Conservation (phyloP, 2,329 filamentous ascomycete genomes). For the Aspergillus latus region DNA sequence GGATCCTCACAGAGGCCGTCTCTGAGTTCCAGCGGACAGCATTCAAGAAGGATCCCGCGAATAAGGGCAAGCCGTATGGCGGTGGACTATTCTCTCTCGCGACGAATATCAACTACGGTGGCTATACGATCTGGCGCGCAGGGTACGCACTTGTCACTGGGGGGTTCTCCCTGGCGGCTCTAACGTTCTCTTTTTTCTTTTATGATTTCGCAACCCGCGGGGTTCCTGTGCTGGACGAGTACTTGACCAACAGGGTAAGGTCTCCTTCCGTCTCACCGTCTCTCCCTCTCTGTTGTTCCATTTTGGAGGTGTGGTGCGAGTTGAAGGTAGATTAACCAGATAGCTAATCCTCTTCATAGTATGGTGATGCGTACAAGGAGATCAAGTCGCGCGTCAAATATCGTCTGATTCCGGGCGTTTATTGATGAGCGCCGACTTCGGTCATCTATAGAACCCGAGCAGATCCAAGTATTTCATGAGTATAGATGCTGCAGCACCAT, state of each 20-base stretch:
- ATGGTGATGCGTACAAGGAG: background rate
- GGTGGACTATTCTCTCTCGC: conserved; percentile 52
- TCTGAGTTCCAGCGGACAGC: conserved; percentile 58
- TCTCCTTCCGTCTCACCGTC: too few species aligned
- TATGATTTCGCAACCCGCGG: conserved; percentile 47
- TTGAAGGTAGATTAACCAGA: background rate
- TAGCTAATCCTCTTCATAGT: background rate
- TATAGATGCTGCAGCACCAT: too few species aligned
- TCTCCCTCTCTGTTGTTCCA: background rate
- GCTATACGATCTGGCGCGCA: conserved; percentile 53
- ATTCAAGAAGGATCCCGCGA: conserved; percentile 53
- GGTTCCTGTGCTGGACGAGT: conserved; percentile 52
- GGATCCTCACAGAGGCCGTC: conserved; percentile 55
- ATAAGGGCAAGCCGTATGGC: conserved; percentile 54
- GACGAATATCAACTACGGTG: conserved; percentile 57
- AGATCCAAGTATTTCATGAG: too few species aligned
- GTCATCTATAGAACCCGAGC: too few species aligned
- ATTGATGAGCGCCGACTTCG: background rate
- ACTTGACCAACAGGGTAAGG: conserved; percentile 43
- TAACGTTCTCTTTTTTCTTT: conserved; percentile 44
- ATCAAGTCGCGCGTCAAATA: conserved; percentile 14
- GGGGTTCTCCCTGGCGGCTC: conserved; percentile 47
- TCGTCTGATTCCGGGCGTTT: conserved; percentile 13
- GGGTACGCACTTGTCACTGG: conserved; percentile 52
- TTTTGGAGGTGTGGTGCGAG: background rate